Base-by-base conservation (phyloP, 768 basidiomycete genomes). In the Pulveroboletus sp. region DNA sequence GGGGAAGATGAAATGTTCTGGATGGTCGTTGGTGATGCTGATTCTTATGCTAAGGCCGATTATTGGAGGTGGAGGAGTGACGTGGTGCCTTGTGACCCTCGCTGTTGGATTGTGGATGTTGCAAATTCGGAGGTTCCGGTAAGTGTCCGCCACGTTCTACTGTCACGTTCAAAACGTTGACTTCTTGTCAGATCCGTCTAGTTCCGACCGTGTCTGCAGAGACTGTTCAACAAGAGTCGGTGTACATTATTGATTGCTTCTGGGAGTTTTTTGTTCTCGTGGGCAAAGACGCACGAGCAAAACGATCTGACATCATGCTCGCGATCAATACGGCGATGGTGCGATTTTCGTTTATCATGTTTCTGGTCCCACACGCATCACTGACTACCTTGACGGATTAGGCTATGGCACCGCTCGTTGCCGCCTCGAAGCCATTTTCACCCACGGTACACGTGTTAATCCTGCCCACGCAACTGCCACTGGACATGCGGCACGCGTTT, bases 241-340 rank as follows among this genome's bases (percentile, higher is more conserved):
- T 90, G 7, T 84, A 82, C 56, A 68, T 91, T 40, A 62, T 89
- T 32, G 84, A 92, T 60, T 90, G 86, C 59, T 69, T 82, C 17
- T 89, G 88, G 81, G 90, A 93, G 66, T 70, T 86, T 38, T 92
- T 88, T 57, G 77, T 92, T 16, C 48, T 92, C 24, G 81, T 93
- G 13, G 85, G 86, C 12, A 71, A 68, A 40, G 72, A 78, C 19
- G 87, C 85, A n/a, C 76, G 87, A 43, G 76, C 76, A 25, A 71
- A 77, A 29, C 75, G 82, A 45, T 62, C 64, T 40, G 76, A 82
- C 40, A 90, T 92, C 45, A 74, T 71, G 38, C 68, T 87, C 21
- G 90, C 81, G 3, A 60, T 91, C 8, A 63, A 73, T 40, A 60
- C 78, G 31, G 82, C 82, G 4, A 73, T 68, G 67, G 90, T 89